Percentiles rank a stretch among this genome's conserved stretches.
Conservation (phyloP, 306 rosid genomes). For the Senna siamea region DNA sequence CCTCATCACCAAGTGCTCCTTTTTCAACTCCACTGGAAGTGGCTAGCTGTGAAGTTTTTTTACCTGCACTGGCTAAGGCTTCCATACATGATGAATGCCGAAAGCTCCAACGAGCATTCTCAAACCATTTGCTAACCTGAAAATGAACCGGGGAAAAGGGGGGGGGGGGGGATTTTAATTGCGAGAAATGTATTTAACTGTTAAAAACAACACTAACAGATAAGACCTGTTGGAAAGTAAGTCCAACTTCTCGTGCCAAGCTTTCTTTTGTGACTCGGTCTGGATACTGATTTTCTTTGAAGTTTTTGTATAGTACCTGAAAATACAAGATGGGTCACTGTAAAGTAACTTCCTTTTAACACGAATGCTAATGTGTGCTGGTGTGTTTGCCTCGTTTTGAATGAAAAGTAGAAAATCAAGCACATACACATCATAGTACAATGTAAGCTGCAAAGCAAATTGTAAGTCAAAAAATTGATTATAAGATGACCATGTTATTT, state of each 20-base stretch:
- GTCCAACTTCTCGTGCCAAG: conserved; percentile 82
- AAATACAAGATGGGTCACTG: conserved; percentile 39
- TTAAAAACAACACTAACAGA: conserved; percentile 32
- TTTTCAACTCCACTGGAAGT: conserved; percentile 36
- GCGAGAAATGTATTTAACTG: conserved; percentile 12
- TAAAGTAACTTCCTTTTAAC: background rate
- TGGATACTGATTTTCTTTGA: conserved; percentile 89
- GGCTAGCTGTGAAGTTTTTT: conserved; percentile 42
- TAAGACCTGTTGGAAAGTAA: conserved; percentile 70
- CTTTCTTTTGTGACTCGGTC: conserved; percentile 69
- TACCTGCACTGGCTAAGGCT: conserved; percentile 42
- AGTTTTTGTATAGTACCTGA: conserved; percentile 74
- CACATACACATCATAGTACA: background rate
- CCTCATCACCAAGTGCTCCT: conserved; percentile 36
- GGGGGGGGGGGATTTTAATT: background rate
- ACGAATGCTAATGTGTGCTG: background rate
- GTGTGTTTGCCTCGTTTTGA: background rate
- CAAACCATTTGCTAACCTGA: conserved; percentile 97
- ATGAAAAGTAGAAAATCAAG: background rate
- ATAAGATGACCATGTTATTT: background rate
- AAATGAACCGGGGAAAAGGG: too few species aligned
- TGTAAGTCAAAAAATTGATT: background rate
- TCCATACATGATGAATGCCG: conserved; percentile 51
- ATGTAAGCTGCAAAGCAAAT: background rate
- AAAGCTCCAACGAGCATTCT: conserved; percentile 74